Evolutionary conservation across 2,329 filamentous ascomycete genomes (phyloP), one percentile per base, ranked within the genome.

Genomic region (Nigrospora osmanthi): DNA sequence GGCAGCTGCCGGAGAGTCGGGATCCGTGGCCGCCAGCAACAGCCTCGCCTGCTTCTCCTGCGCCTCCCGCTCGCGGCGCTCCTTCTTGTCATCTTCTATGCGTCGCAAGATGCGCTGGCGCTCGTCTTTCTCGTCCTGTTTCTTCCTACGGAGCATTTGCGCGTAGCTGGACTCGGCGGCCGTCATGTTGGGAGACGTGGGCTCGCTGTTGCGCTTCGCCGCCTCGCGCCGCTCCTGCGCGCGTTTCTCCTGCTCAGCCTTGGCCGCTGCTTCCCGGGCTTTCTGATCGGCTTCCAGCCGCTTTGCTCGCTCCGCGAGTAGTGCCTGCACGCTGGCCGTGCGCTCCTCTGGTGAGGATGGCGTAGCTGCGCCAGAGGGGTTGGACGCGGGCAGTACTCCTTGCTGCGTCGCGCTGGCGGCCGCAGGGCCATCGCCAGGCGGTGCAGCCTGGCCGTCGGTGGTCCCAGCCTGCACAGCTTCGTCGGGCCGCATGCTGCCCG

Each of bases 71-170:
- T 77, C 69, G 49, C 75, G 80, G 13, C 87, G 76, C 48, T 82
- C 83, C 11, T 73, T 74, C 58, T 85, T 87, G 65, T 94, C 88
- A 48, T 84, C 80, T 56, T 89, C 83, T 50, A 94, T 89, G 35
- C 81, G 80, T 52, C 80, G 79, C 38, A 90, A 71, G 43, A 94
- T 83, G 1, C 86, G 76, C 45, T 80, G 75, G 34, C 83, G 74
- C 58, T 93, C 87, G 38, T 83, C 76, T 38, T 77, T 73, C 3
- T 81, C 78, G 49, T 87, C 77, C 45, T 78, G 72, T 53, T 84
- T 80, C 44, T 78, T 75, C 58, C 80, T 82, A 55, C 76, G 81
- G 45, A 84, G 68, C 42, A 75, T 62, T 38, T 76, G 69, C 4
- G 72, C 71, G 59, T 79, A 70, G 56, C 69, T 69, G 39, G 70